Evolutionary conservation across 306 rosid genomes (phyloP), one percentile per base, ranked within the genome.

Genomic region (Fagus crenata): DNA sequence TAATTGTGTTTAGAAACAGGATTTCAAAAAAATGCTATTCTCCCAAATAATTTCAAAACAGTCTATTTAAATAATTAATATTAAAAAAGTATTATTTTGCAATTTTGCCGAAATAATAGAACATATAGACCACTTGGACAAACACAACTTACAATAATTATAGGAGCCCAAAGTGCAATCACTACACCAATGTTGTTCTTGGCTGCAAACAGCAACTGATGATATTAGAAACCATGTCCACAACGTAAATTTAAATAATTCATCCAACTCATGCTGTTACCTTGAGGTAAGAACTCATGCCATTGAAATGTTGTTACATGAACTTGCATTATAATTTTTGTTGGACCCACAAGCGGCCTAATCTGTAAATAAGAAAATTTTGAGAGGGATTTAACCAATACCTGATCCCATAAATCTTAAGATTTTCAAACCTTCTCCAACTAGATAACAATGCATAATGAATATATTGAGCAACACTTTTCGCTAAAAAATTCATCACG

Each of bases 201-300:
- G 71, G 96, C 98, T 94, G 98, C 86, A 88, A 76, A 83, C 13
- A 81, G 71, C 33, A 75, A 74, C 79, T 39, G 77, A 75, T 74
- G 81, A 81, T 56, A 73, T 80, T 67, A 82, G 7, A 22, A 81
- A 64, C 72, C 49, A 49, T 61, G 73, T 41, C 67, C 33, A 37
- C 74, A 56, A 61, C 51, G 71, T 60, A 36, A 83, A 78, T 55
- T 56, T 22, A 1, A 71, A n/a, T 14, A 11, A 22, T 54, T 59
- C 79, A 56, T 69, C 67, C 31, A 35, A 79, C 43, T 69, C 69
- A 37, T 53, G 78, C 42, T 46, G 70, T 84, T 92, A 95, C 98
- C 98, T 71, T 55, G 87, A 65, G 97, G 98, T 78, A 95, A 95
- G 89, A 95, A 95, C 75, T 95, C 98, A 35, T 95, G 98, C 97